Percentiles rank a stretch among this genome's conserved stretches.
Evolutionary conservation across 208 protist genomes (phyloP).

Genomic region (Trypanosoma melophagium): DNA sequence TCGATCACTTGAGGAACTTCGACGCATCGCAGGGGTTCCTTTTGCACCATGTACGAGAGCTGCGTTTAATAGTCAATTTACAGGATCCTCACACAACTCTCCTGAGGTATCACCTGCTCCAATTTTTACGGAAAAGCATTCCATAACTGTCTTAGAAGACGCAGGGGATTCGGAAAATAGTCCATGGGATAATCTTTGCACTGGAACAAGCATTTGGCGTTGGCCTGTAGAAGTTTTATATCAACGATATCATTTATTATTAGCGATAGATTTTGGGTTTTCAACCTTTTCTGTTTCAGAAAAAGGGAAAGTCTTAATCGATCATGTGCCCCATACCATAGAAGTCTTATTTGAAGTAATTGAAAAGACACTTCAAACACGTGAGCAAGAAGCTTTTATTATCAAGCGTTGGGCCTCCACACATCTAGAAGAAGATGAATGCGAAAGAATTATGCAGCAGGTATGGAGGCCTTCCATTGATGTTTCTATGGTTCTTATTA

Average conservation of each 20-base stretch:
- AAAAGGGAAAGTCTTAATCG: constrained; percentile 72
- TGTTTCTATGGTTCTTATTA: constrained; percentile 77
- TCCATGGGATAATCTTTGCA: constrained; percentile 63
- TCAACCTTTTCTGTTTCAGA: constrained; percentile 67
- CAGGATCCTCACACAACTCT: constrained; percentile 3
- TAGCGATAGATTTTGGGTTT: constrained; percentile 75
- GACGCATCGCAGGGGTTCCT: constrained; percentile 17
- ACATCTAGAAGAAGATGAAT: constrained; percentile 38
- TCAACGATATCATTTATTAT: constrained; percentile 75
- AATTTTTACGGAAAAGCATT: constrained; percentile 26
- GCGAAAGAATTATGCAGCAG: constrained; percentile 43
- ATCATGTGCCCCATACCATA: constrained; percentile 69
- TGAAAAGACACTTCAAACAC: constrained; percentile 55
- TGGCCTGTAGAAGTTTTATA: constrained; percentile 84
- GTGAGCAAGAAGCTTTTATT: constrained; percentile 44
- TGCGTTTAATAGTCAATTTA: constrained; percentile 23
- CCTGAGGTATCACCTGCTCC: constrained; percentile 6
- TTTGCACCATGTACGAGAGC: constrained; percentile 42
- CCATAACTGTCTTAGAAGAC: constrained; percentile 27
- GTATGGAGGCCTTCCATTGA: constrained; percentile 71
- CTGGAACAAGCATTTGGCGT: constrained; percentile 58
- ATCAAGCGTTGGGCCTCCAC: constrained; percentile 50
- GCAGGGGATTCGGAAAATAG: constrained; percentile 46
- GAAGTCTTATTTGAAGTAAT: constrained; percentile 65
- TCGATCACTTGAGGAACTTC: constrained; percentile 28